A percentile compares a stretch with the other conserved stretches of the same genome.
Evolutionary conservation across 2,329 filamentous ascomycete species (phyloP).

Genomic region (Plectosphaerella cucumerina): DNA sequence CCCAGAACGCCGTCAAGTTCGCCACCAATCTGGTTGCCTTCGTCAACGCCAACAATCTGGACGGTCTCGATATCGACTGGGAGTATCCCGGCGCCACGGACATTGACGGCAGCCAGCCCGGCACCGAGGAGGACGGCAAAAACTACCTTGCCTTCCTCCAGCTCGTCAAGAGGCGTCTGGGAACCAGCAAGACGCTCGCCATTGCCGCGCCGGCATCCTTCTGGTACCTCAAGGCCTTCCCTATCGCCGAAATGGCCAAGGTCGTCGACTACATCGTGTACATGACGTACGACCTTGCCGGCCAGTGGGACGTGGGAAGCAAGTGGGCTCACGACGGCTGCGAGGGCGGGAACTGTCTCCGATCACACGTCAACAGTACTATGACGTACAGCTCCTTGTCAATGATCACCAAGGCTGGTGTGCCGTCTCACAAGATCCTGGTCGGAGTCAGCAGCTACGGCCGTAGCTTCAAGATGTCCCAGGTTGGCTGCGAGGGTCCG

Average conservation of each 20-base stretch:
- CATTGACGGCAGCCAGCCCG: constrained; percentile 26
- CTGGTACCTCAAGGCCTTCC: constrained; percentile 32
- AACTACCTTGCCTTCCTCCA: constrained; percentile 27
- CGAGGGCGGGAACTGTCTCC: constrained; percentile 26
- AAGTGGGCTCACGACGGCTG: constrained; percentile 19
- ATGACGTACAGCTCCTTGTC: constrained; percentile 26
- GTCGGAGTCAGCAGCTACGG: constrained; percentile 27
- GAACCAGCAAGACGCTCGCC: constrained; percentile 22
- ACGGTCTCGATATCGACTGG: constrained; percentile 44
- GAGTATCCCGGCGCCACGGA: constrained; percentile 33
- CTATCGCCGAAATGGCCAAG: constrained; percentile 24
- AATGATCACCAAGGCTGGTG: constrained; percentile 32
- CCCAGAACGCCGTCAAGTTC: constrained; percentile 32
- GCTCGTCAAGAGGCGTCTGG: constrained; percentile 7
- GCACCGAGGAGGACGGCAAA: constrained; percentile 16
- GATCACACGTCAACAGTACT: constrained; percentile 33
- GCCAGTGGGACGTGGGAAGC: constrained; percentile 21
- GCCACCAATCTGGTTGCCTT: constrained; percentile 31
- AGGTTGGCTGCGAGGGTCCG: constrained; percentile 18
- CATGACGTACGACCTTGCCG: constrained; percentile 31
- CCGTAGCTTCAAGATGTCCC: constrained; percentile 26
- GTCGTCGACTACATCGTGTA: constrained; percentile 28
- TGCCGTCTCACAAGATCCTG: constrained; percentile 21
- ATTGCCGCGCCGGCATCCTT: constrained; percentile 33
- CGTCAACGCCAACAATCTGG: constrained; percentile 31